Evolutionary conservation across 2,329 filamentous ascomycete genomes (phyloP).

Genomic region (Epichloe aotearoae): DNA sequence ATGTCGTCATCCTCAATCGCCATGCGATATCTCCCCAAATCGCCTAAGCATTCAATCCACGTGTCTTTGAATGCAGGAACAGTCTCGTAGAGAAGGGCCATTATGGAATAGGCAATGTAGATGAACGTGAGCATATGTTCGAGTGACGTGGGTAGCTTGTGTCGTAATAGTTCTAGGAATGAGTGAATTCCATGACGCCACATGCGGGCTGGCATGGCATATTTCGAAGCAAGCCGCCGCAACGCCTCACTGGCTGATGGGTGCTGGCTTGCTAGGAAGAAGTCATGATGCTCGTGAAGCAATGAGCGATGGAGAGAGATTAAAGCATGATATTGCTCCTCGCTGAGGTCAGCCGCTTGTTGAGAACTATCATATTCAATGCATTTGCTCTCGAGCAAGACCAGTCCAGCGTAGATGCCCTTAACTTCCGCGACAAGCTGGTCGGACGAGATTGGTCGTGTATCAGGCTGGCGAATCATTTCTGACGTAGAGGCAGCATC

Average conservation of each 20-base stretch:
- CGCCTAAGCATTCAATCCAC: conserved; percentile 88
- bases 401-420: conserved; percentile 68
- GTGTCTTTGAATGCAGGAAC: conserved; percentile 73
- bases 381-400: conserved; percentile 79
- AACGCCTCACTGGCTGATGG: conserved; percentile 60
- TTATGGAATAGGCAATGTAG: conserved; percentile 79
- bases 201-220: conserved; percentile 85
- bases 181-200: conserved; percentile 88
- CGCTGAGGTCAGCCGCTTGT: conserved; percentile 30
- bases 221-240: conserved; percentile 59
- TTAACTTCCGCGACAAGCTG: conserved; percentile 73
- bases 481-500: conserved; percentile 3
- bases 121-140: conserved; percentile 91
- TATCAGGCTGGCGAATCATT: conserved; percentile 37
- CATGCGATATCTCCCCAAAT: conserved; percentile 75
- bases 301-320: conserved; percentile 72
- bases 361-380: conserved; percentile 66
- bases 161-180: conserved; percentile 64
- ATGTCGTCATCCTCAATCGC: conserved; percentile 77
- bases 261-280: conserved; percentile 78
- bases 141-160: conserved; percentile 59
- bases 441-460: conserved; percentile 58
- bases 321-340: conserved; percentile 72
- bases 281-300: conserved; percentile 72
- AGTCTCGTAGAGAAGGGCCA: conserved; percentile 75